phyloP scores from a whole-genome alignment of 1,284 basidiomycete genomes.

The Porogramme epimiltina region DNA sequence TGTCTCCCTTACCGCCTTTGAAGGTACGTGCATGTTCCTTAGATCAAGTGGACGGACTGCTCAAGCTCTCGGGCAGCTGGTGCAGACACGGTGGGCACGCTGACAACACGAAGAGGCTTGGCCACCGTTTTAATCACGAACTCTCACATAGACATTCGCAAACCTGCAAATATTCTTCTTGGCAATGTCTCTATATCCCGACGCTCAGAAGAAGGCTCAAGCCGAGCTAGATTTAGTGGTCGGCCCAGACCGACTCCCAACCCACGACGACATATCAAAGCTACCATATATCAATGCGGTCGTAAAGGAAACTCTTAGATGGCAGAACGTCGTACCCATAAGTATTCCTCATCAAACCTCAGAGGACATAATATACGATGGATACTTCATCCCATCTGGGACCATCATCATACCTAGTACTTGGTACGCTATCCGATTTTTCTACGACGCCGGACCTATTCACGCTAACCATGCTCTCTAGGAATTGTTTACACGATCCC shows the following conservation, averaged over 20 bases:
- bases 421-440: constrained; percentile 16
- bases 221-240: constrained; percentile 34
- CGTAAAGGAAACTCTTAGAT: constrained; percentile 33
- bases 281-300: constrained; percentile 35
- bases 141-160: too few relatives aligned
- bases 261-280: constrained; percentile 27
- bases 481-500: constrained; percentile 17
- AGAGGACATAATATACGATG: constrained; percentile 21
- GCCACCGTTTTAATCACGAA: too few relatives aligned
- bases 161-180: constrained; percentile 29
- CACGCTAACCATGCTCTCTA: background rate
- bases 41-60: too few relatives aligned
- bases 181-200: constrained; percentile 33
- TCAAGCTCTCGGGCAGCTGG: too few relatives aligned
- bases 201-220: constrained; percentile 33
- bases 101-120: too few relatives aligned
- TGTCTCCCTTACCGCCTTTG: too few relatives aligned
- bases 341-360: constrained; percentile 15
- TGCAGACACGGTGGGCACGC: too few relatives aligned
- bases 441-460: background rate
- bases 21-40: too few relatives aligned
- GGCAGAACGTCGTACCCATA: constrained; percentile 21
- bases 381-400: constrained; percentile 27
- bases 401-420: constrained; percentile 18
- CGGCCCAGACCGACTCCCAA: constrained; percentile 31